Percentiles rank a stretch among this genome's conserved stretches.
Evolutionary conservation across 805 yeast species (phyloP).

Genomic region (Candida andamanensis): DNA sequence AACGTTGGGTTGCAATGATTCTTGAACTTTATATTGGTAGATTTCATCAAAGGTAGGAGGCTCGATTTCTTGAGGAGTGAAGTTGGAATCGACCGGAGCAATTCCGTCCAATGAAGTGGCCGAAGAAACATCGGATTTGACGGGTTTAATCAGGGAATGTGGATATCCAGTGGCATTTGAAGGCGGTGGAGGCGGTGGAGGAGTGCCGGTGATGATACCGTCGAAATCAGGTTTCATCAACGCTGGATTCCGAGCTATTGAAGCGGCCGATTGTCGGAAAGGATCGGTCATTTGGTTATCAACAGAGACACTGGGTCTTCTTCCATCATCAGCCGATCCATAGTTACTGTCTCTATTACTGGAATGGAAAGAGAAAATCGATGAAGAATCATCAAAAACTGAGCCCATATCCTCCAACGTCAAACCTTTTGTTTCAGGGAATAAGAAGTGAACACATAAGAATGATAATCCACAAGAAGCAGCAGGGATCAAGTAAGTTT

Average conservation of each 20-base stretch:
- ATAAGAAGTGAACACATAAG: constrained; percentile 62
- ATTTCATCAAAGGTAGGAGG: constrained; percentile 30
- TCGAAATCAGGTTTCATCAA: constrained; percentile 27
- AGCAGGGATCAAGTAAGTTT: constrained; percentile 78
- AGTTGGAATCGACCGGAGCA: constrained; percentile 15
- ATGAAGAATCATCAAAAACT: constrained; percentile 63
- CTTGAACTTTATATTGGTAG: constrained; percentile 18
- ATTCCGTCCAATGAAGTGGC: constrained; percentile 14
- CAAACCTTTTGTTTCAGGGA: constrained; percentile 90
- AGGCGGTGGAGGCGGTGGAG: constrained; percentile 15
- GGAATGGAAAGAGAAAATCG: constrained; percentile 40
- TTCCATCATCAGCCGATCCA: constrained; percentile 14
- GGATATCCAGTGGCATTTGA: constrained; percentile 3
- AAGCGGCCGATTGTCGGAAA: constrained; percentile 33
- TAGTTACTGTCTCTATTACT: constrained; percentile 13
- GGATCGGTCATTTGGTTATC: constrained; percentile 12
- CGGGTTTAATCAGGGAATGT: constrained; percentile 13
- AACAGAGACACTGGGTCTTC: constrained; percentile 15
- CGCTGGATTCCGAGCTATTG: constrained; percentile 39
- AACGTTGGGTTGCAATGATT: constrained; percentile 12
- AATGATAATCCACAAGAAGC: constrained; percentile 70
- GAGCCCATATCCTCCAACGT: constrained; percentile 89
- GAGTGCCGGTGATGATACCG: constrained; percentile 26
- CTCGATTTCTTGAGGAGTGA: constrained; percentile 28
- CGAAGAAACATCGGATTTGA: constrained; percentile 18